phyloP scores from a whole-genome alignment of 768 basidiomycete species.

The Cytidiella melzeri region DNA sequence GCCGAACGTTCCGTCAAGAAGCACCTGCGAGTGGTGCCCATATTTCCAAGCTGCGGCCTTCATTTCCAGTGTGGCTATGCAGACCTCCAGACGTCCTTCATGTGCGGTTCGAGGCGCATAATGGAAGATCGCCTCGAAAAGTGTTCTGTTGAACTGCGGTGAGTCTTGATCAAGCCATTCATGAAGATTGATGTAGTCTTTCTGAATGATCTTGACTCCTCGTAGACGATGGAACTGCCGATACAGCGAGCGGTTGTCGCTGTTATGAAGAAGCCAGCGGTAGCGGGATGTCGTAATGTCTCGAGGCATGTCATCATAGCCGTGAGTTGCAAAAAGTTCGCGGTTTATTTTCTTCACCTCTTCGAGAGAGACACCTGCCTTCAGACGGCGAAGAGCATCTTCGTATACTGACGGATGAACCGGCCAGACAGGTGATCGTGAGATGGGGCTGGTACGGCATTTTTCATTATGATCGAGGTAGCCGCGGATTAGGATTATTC shows the following conservation, averaged over 20 bases:
- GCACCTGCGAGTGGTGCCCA: too few species aligned
- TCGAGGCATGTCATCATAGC: constrained; percentile 1
- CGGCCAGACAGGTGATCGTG: too few species aligned
- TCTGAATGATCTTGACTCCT: background rate
- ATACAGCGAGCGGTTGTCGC: constrained; percentile 18
- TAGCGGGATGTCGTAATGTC: background rate
- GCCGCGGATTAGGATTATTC: too few species aligned
- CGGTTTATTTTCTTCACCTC: constrained; percentile 4
- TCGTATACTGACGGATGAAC: too few species aligned
- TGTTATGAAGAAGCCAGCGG: constrained; percentile 15
- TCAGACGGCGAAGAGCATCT: too few species aligned
- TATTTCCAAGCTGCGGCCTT: too few species aligned
- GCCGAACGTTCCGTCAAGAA: too few species aligned
- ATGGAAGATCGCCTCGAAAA: constrained; percentile 9
- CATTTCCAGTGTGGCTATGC: too few species aligned
- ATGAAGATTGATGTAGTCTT: constrained; percentile 6
- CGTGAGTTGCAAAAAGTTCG: background rate
- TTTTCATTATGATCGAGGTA: constrained; percentile 25
- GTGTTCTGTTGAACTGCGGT: constrained; percentile 5
- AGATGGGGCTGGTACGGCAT: constrained; percentile 13
- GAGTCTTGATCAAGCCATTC: constrained; percentile 10
- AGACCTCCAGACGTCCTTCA: constrained; percentile 5
- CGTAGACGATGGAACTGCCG: constrained; percentile 14
- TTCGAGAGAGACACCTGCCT: background rate
- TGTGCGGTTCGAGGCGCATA: background rate